Evolutionary conservation across 2,329 filamentous ascomycete species (phyloP), one percentile per base, ranked within the genome.

Genomic region (Neospermospora avenae): DNA sequence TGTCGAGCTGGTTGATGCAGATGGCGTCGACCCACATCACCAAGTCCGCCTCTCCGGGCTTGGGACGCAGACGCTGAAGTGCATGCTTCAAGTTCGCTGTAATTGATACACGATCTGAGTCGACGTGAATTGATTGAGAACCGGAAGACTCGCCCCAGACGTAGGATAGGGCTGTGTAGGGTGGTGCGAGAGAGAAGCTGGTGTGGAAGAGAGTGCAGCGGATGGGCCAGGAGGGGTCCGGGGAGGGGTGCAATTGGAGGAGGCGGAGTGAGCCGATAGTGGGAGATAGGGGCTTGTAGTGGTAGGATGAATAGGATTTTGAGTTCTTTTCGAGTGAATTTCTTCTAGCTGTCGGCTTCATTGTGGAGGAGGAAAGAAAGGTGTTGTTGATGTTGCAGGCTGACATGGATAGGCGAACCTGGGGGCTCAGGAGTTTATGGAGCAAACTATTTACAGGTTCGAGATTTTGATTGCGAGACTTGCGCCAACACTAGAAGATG

Each of bases 11-110:
- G 52, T 68, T 65, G 39, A 70, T 70, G 54, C 67, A 69, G 20
- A 70, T 57, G 7, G 67, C 66, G 46, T 71, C 69, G 5, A 69
- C 59, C 67, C 69, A 71, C 2, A 70, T 16, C 22, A 65, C 45
- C 7, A 64, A 25, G 13, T 61, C 58, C 16, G 58, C 34, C 18
- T 62, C 57, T 4, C 44, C 58, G 20, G 8, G 46, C n/a, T 37
- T 37, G 22, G 59, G 60, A 4, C 69, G 61, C 13, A 70, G 55
- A 16, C 64, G 60, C 20, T 60, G 49, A 13, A 69, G 55, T 22
- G 69, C 69, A 39, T 65, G 55, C 28, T 62, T 49, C 7, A 70
- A 57, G 46, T 66, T 70, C 11, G 46, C 46, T 1, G 66, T 67
- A 13, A 67, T 62, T 6, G 48, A 24, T 13, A 67, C n/a, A 4